Evolutionary conservation across 345 rosid genomes (phyloP).

Genomic region (Citropsis articulata): DNA sequence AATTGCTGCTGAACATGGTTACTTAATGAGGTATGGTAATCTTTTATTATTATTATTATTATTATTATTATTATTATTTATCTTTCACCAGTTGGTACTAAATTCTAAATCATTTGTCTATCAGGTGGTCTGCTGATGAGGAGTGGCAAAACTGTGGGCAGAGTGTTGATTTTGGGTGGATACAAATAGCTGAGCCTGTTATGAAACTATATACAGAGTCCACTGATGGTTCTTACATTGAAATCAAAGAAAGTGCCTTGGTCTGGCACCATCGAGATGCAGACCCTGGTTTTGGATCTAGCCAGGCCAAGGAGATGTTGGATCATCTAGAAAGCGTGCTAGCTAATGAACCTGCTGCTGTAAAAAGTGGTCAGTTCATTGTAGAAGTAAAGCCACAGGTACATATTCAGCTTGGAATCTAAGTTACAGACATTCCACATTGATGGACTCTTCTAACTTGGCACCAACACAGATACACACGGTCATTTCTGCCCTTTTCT

Average conservation of each 20-base stretch:
- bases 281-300: slow-evolving; percentile 69
- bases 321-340: slow-evolving; percentile 77
- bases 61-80: neutral
- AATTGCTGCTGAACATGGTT: slow-evolving; percentile 75
- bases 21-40: slow-evolving; percentile 50
- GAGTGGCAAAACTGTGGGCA: slow-evolving; percentile 58
- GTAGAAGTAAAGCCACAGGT: slow-evolving; percentile 87
- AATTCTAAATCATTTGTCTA: slow-evolving; percentile 7
- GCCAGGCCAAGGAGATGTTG: slow-evolving; percentile 76
- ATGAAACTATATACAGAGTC: slow-evolving; percentile 70
- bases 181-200: slow-evolving; percentile 65
- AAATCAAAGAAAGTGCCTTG: slow-evolving; percentile 66
- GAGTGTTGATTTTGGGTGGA: slow-evolving; percentile 61
- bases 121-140: slow-evolving; percentile 48
- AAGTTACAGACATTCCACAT: neutral
- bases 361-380: slow-evolving; percentile 67
- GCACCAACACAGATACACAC: neutral
- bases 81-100: neutral
- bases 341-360: slow-evolving; percentile 70
- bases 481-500: neutral
- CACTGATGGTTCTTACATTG: slow-evolving; percentile 71
- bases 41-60: neutral
- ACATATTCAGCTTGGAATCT: neutral
- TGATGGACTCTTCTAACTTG: neutral
- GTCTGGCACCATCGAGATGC: slow-evolving; percentile 84